These are phyloP conservation scores for Rachicladosporium sp. DNA, from an alignment of 2,329 filamentous ascomycete species.

Conservation along the genomic window DNA sequence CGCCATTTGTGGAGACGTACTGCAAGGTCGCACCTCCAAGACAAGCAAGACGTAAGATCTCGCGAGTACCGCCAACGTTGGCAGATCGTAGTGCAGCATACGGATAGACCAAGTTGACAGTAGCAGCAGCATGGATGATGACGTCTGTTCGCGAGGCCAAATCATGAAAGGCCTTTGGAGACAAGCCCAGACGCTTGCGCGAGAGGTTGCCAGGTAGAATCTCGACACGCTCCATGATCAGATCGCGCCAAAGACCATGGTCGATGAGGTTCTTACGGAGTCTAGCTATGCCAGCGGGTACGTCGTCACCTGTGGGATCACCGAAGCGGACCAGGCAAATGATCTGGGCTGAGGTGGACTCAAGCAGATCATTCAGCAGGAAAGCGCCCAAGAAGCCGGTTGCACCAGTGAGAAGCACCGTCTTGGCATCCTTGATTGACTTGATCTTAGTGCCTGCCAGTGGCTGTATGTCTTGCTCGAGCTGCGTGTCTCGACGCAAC, in stretches of 20 bases:
- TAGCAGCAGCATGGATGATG: slow-evolving; percentile 65
- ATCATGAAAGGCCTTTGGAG: slow-evolving; percentile 51
- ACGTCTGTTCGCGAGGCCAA: slow-evolving; percentile 56
- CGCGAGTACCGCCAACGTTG: slow-evolving; percentile 68
- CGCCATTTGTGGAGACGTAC: slow-evolving; percentile 70
- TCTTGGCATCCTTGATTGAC: slow-evolving; percentile 52
- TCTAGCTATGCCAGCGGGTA: slow-evolving; percentile 56
- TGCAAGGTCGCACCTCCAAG: slow-evolving; percentile 59
- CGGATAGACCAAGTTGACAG: slow-evolving; percentile 70
- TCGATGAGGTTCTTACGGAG: slow-evolving; percentile 68
- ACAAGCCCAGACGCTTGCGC: slow-evolving; percentile 55
- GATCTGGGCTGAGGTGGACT: slow-evolving; percentile 55
- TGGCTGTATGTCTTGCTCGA: slow-evolving; percentile 58
- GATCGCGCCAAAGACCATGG: slow-evolving; percentile 63
- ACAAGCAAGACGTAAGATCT: slow-evolving; percentile 59
- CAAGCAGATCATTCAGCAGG: slow-evolving; percentile 55
- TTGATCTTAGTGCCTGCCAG: slow-evolving; percentile 38
- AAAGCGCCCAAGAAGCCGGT: slow-evolving; percentile 70
- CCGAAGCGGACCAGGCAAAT: slow-evolving; percentile 63
- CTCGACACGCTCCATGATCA: slow-evolving; percentile 65
- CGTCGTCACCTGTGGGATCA: slow-evolving; percentile 52
- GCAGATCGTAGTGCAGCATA: slow-evolving; percentile 63
- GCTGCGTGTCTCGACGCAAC: slow-evolving; percentile 51
- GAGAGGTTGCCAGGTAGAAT: slow-evolving; percentile 63
- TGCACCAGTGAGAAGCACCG: slow-evolving; percentile 59